Percentiles rank a stretch among this genome's conserved stretches.
Evolutionary conservation across 768 basidiomycete genomes (phyloP).

Genomic region (Collybia mongolica): DNA sequence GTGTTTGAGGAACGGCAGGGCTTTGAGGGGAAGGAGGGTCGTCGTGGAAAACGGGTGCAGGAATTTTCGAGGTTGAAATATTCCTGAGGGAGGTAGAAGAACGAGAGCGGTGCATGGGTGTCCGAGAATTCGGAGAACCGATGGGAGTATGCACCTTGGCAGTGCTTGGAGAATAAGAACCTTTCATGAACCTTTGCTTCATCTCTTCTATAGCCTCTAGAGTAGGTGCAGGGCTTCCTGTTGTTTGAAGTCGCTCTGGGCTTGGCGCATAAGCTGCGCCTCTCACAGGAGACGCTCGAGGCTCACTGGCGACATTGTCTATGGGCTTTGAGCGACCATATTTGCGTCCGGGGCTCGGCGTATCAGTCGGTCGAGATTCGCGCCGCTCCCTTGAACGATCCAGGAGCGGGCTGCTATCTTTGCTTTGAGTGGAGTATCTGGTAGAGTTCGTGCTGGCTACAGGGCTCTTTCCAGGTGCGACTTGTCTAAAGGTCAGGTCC

Average conservation of each 20-base stretch:
- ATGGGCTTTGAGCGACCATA: slow-evolving; percentile 24
- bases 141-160: slow-evolving; percentile 11
- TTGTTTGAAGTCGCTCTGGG: slow-evolving; percentile 20
- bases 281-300: slow-evolving; percentile 10
- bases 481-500: slow-evolving; percentile 21
- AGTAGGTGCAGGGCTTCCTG: slow-evolving; percentile 34
- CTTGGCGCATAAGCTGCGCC: slow-evolving; percentile 20
- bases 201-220: slow-evolving; percentile 60
- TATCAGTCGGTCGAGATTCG: slow-evolving; percentile 11
- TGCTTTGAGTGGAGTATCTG: slow-evolving; percentile 17
- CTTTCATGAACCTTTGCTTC: slow-evolving; percentile 53
- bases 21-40: slow-evolving; percentile 7
- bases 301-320: slow-evolving; percentile 9
- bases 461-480: slow-evolving; percentile 14
- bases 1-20: slow-evolving; percentile 43
- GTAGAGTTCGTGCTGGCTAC: slow-evolving; percentile 17
- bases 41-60: slow-evolving; percentile 1
- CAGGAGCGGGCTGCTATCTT: slow-evolving; percentile 24
- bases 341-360: slow-evolving; percentile 16
- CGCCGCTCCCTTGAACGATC: slow-evolving; percentile 17
- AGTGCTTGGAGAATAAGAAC: slow-evolving; percentile 25
- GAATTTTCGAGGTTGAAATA: slow-evolving; percentile 9
- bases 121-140: background rate
- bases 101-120: slow-evolving; percentile 10
- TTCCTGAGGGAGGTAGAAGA: slow-evolving; percentile 18